Base-by-base conservation (phyloP, 306 rosid genomes). In the Chamaecrista fasciculata region DNA sequence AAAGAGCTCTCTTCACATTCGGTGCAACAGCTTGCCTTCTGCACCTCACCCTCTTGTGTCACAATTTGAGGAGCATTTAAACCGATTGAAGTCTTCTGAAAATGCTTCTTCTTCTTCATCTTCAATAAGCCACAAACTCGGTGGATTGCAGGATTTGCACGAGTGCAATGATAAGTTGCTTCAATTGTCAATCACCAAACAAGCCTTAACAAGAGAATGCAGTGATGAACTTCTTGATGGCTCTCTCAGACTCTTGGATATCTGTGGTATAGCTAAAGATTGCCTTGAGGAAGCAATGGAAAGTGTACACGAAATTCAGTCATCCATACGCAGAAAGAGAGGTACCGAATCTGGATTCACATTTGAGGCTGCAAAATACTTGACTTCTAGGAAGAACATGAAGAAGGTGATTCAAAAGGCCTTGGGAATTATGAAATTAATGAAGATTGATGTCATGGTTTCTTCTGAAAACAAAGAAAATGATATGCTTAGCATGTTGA, bases 11-110 rank as follows among this genome's bases (percentile, higher is more conserved):
- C 18, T 71, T 6, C 86, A 82, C 55, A 62, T 51, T 18, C 25
- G 79, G 51, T 62, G 76, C 63, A 79, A 82, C 65, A 79, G 81
- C 72, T 57, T 79, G 24, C 79, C 81, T n/a, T 74, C 76, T 23
- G 58, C 73, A 43, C 66, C 77, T 67, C 83, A 79, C 69, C 77
- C 81, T 0, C 7, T 74, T 63, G 50, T 50, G n/a, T 72, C 77
- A 71, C 81, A 82, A 64, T 67, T 80, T 48, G 51, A 80, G 34
- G 81, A 66, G 37, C 33, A 80, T 11, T 57, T 66, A 48, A 66
- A 71, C 26, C 72, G 69, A 55, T 26, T 76, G 76, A 80, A 72
- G 43, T 66, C 53, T 47, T 76, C 72, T 19, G 84, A 80, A 80
- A 62, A 65, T 40, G 23, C 70, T 16, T 28, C 70, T 11, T 76